Evolutionary conservation across 1,139 yeast genomes (phyloP).

Genomic region (Taphrina deformans): DNA sequence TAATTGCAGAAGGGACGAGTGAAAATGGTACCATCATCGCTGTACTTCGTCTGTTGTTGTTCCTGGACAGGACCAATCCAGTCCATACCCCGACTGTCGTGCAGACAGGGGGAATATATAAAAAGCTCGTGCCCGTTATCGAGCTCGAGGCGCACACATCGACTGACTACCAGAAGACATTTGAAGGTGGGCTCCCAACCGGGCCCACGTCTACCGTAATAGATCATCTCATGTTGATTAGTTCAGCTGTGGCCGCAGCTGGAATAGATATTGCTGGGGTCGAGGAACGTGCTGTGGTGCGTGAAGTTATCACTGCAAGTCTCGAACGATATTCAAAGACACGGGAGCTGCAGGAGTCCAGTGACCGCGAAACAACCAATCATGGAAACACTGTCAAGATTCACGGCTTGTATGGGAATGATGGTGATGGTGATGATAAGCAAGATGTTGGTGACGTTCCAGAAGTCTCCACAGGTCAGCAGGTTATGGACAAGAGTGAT

Average conservation of each 20-base stretch:
- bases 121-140: not conserved
- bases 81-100: not conserved
- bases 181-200: constrained; percentile 1
- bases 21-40: not conserved
- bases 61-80: not conserved
- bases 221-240: not conserved
- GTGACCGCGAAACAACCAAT: not conserved
- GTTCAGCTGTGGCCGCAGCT: not conserved
- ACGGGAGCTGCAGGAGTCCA: not conserved
- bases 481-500: not conserved
- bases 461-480: no score
- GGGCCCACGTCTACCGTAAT: not conserved
- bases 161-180: not conserved
- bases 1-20: not conserved
- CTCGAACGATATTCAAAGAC: not conserved
- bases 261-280: constrained; percentile 25
- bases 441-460: not conserved
- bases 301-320: not conserved
- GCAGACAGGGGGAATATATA: not conserved
- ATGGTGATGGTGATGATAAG: no score
- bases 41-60: not conserved
- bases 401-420: no score
- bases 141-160: not conserved
- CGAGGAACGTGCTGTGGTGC: constrained; percentile 6
- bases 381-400: not conserved